A percentile compares a stretch with the other conserved stretches of the same genome.
phyloP scores from a whole-genome alignment of 1,284 basidiomycete genomes.

The Ganoderma resinaceum region DNA sequence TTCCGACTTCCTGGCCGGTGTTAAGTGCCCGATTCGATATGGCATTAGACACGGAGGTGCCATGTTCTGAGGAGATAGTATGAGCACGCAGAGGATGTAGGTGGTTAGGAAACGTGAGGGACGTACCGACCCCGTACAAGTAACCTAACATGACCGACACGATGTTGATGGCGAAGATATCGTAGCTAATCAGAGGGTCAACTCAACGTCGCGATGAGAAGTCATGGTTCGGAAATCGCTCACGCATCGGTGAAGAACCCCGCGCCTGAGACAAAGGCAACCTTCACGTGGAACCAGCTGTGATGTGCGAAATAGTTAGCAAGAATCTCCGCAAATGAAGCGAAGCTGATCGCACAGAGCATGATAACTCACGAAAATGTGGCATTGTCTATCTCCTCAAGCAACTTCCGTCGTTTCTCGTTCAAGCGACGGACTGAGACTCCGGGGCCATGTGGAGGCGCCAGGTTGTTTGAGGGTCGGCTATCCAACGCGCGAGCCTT shows the following conservation, averaged over 20 bases:
- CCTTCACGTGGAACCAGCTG: slow-evolving; percentile 69
- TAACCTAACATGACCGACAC: slow-evolving; percentile 63
- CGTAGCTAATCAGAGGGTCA: slow-evolving; percentile 42
- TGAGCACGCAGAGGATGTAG: neutral
- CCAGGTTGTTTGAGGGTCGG: slow-evolving; percentile 4
- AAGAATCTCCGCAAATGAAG: neutral
- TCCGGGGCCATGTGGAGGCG: neutral
- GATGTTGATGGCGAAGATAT: slow-evolving; percentile 62
- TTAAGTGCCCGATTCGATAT: slow-evolving; percentile 41
- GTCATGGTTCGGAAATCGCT: slow-evolving; percentile 36
- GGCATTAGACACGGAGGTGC: slow-evolving; percentile 7
- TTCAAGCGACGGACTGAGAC: slow-evolving; percentile 33
- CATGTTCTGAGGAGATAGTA: neutral
- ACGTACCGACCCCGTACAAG: slow-evolving; percentile 52
- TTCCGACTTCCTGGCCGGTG: slow-evolving; percentile 65
- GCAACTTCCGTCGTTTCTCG: slow-evolving; percentile 54
- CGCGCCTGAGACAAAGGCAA: slow-evolving; percentile 78
- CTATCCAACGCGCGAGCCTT: slow-evolving; percentile 9
- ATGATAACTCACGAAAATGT: slow-evolving; percentile 51
- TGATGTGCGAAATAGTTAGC: slow-evolving; percentile 11
- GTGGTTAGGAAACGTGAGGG: neutral
- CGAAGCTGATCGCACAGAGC: slow-evolving; percentile 15
- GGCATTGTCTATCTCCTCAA: slow-evolving; percentile 64
- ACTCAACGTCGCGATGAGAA: neutral
- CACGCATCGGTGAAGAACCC: slow-evolving; percentile 89